Base-by-base conservation (phyloP, 805 yeast genomes). In the Lipomyces mesembrius region DNA sequence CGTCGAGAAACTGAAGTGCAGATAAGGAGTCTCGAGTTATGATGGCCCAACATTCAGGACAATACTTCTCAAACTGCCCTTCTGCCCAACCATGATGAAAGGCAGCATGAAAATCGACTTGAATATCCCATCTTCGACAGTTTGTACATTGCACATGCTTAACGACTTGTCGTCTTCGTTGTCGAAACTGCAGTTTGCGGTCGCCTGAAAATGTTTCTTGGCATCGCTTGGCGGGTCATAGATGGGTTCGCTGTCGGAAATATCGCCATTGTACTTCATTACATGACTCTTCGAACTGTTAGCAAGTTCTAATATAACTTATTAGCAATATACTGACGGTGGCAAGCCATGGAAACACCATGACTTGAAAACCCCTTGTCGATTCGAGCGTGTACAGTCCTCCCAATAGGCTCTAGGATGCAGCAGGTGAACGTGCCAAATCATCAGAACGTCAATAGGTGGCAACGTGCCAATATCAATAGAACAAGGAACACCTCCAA, bases 341-440 rank as follows among this genome's bases (percentile, higher is more conserved):
- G 3, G 54, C 61, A 6, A 60, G 53, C 68, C 68, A 65, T 2
- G 68, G 68, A 56, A 65, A 35, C n/a, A 35, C 32, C 60, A 56
- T 37, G 62, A 34, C 17, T 8, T 25, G 22, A 43, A 60, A 5
- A 56, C 12, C 2, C 59, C 62, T n/a, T 54, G 63, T 12, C 63
- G 27, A 8, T 43, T 32, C 1, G 61, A n/a, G 12, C 68, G 57
- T 32, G 57, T 37, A 34, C 70, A 65, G 54, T 72, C 75, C 25
- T 69, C 72, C 59, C 71, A 60, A 51, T 63, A 71, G 17, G 63
- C 63, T n/a, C 62, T 55, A 17, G 75, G 75, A 62, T 71, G 71
- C 59, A 71, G 64, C 67, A 71, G 60, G 46, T 66, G 72, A 2
- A 74, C 61, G 58, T 72, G 75, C 74, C 74, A 72, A 11, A 72